Evolutionary conservation across 2,329 filamentous ascomycete genomes (phyloP), one percentile per base, ranked within the genome.

Genomic region (Metarhizium guizhouense): DNA sequence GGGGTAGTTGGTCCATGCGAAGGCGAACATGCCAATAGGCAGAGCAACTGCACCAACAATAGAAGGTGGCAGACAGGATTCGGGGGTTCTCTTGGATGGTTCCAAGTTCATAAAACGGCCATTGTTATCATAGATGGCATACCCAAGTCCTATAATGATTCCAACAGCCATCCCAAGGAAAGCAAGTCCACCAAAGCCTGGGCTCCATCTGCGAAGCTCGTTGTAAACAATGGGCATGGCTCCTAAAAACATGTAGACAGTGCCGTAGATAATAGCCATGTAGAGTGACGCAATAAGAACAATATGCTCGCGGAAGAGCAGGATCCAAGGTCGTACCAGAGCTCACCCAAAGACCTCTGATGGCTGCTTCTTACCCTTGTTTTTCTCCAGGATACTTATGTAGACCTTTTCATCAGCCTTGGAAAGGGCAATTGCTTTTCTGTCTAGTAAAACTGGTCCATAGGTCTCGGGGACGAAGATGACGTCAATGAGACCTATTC

Each of bases 251-350:
- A 78, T 72, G 64, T 78, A 80, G 0, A 79, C 62, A 0, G 74
- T 78, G 13, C 72, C 72, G 61, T 75, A 76, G 53, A 76, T 63
- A 53, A 75, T 81, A 56, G 80, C 77, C 71, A 82, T 77, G 69
- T 85, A 85, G 13, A 85, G 69, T 3, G 75, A 79, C 7, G 81
- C 68, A 3, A 85, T 68, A 16, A 84, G 64, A 20, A 86, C 80
- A 59, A 86, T 86, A 1, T 83, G 82, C 60, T 86, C 83, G 30
- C 67, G 65, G 70, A 86, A 81, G 2, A 86, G 72, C 14, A 87
- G 70, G 47, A 82, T 68, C 79, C 80, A 84, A 1, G 83, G 83
- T 3, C 83, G 74, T 11, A 25, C 6, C 16, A 48, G 18, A n/a
- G 42, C 50, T 20, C 2, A 3, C 16, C 10, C 13, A 18, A 42